Percentiles rank a stretch among this genome's conserved stretches.
These are phyloP conservation scores for Candida rishiriensis DNA, from an alignment of 805 yeast species.

Conservation along the genomic window DNA sequence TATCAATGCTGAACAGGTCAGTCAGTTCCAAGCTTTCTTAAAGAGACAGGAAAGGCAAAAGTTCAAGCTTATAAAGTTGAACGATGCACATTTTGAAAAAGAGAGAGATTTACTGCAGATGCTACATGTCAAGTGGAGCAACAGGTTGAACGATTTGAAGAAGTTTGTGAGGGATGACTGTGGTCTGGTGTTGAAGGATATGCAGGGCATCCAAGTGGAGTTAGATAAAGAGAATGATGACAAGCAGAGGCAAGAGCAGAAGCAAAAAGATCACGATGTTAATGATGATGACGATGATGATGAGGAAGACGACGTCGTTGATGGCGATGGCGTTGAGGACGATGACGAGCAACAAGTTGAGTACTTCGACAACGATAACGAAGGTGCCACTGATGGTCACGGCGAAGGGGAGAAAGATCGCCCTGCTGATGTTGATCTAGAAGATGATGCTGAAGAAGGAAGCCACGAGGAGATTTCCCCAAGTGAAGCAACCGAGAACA, in stretches of 20 bases:
- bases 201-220: constrained; percentile 8
- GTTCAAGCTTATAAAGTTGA: constrained; percentile 25
- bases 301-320: constrained; percentile 7
- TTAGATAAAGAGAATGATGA: constrained; percentile 12
- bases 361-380: background rate
- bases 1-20: constrained; percentile 15
- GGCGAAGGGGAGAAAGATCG: no score
- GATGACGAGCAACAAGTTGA: constrained; percentile 9
- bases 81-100: constrained; percentile 22
- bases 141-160: constrained; percentile 18
- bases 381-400: background rate
- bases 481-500: no score
- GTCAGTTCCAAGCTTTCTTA: constrained; percentile 14
- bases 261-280: no score
- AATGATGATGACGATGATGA: constrained; percentile 14
- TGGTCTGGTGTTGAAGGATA: constrained; percentile 8
- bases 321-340: constrained; percentile 10
- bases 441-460: no score
- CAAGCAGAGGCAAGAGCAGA: constrained; percentile 8
- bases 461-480: no score
- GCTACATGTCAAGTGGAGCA: constrained; percentile 26
- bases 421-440: no score
- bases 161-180: constrained; percentile 22
- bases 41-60: constrained; percentile 21
- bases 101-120: constrained; percentile 18